Evolutionary conservation across 1,284 basidiomycete genomes (phyloP).

Genomic region (Puccinia horiana): DNA sequence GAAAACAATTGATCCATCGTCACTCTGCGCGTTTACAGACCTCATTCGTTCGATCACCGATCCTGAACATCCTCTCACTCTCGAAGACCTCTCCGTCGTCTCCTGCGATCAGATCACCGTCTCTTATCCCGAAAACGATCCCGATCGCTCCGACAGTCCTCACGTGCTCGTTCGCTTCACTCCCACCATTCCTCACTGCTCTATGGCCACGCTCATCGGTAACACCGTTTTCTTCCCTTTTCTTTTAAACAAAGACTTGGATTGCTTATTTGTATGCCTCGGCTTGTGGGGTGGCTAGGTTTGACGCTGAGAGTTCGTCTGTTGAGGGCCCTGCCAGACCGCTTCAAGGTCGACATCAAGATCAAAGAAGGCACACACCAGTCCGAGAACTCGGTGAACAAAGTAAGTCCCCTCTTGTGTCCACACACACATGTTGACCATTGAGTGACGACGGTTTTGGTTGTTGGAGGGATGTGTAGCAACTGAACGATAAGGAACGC

Average conservation of each 20-base stretch:
- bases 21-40: too few relatives aligned
- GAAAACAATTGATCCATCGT: background rate
- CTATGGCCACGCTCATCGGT: conserved; percentile 97
- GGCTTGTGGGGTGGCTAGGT: conserved; percentile 63
- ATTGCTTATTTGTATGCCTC: background rate
- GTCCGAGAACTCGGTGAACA: conserved; percentile 77
- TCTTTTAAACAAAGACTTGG: background rate
- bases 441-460: background rate
- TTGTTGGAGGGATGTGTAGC: conserved; percentile 67
- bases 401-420: conserved; percentile 29
- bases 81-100: conserved; percentile 95
- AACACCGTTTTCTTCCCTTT: background rate
- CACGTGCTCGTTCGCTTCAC: conserved; percentile 82
- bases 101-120: conserved; percentile 83
- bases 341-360: conserved; percentile 92
- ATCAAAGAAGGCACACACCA: conserved; percentile 94
- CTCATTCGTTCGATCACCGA: conserved; percentile 90
- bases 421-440: background rate
- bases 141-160: conserved; percentile 63
- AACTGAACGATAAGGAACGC: conserved; percentile 98
- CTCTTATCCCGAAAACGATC: conserved; percentile 54
- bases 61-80: conserved; percentile 90
- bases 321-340: conserved; percentile 80
- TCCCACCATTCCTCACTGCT: conserved; percentile 96
- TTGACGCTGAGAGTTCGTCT: conserved; percentile 89